Percentiles rank a stretch among this genome's conserved stretches.
Conservation (phyloP, 2,329 filamentous ascomycete genomes). For the Fonsecaea nubica region DNA sequence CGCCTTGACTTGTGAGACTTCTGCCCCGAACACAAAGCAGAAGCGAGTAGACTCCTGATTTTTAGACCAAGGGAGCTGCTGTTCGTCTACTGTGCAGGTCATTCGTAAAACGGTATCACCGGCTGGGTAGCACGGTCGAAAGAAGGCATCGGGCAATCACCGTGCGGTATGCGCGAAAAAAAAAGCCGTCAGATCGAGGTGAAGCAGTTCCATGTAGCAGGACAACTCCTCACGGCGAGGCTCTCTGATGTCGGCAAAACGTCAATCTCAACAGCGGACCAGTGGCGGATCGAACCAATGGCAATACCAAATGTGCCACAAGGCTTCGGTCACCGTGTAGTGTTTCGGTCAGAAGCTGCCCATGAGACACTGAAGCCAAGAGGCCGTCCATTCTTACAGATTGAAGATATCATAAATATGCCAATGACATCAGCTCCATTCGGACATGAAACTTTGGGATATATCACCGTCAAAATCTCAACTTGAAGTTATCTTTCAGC, state of each 20-base stretch:
- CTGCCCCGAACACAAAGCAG: too few species aligned
- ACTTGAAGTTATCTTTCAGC: background rate
- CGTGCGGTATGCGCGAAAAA: background rate
- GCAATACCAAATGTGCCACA: background rate
- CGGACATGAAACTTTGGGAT: background rate
- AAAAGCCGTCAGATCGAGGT: background rate
- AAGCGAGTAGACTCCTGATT: background rate
- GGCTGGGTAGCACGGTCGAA: background rate
- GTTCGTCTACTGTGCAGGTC: background rate
- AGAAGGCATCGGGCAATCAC: background rate
- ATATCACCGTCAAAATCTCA: slow-evolving; percentile 4
- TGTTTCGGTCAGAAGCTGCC: background rate
- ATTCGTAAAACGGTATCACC: background rate
- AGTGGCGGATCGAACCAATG: background rate
- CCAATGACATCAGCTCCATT: slow-evolving; percentile 5
- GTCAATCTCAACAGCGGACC: background rate
- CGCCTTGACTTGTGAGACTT: background rate
- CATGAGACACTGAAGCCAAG: slow-evolving; percentile 1
- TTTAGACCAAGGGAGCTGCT: background rate
- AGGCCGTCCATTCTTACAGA: background rate
- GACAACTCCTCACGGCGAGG: background rate
- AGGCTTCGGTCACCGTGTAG: slow-evolving; percentile 12
- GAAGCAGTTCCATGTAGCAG: background rate
- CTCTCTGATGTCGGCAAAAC: background rate
- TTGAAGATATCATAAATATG: background rate